A percentile compares a stretch with the other conserved stretches of the same genome.
These are phyloP conservation scores for Cystobasidium pallidum DNA, from an alignment of 1,284 basidiomycete species.

Conservation along the genomic window DNA sequence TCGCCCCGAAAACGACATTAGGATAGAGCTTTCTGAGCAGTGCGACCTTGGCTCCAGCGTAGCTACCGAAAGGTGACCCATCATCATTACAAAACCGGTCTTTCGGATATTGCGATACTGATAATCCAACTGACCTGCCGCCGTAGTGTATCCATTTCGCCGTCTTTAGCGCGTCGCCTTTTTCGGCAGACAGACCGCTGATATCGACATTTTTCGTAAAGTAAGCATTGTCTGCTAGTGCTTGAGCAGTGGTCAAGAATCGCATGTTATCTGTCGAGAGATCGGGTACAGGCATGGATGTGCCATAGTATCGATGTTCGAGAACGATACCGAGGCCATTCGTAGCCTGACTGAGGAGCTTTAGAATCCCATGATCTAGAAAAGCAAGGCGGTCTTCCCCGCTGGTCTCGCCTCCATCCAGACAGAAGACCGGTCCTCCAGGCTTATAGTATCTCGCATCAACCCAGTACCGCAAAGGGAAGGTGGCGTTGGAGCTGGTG, in stretches of 20 bases:
- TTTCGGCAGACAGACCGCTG: slow-evolving; percentile 67
- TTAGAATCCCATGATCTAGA: slow-evolving; percentile 68
- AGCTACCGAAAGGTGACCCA: background rate
- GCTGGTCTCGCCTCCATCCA: slow-evolving; percentile 57
- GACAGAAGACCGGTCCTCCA: slow-evolving; percentile 72
- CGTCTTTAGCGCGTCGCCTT: slow-evolving; percentile 64
- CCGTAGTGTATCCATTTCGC: slow-evolving; percentile 96
- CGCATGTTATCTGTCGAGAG: slow-evolving; percentile 67
- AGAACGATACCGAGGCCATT: slow-evolving; percentile 82
- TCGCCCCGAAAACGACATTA: slow-evolving; percentile 84
- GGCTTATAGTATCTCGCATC: slow-evolving; percentile 77
- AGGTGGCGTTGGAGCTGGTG: slow-evolving; percentile 43
- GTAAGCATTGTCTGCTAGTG: slow-evolving; percentile 86
- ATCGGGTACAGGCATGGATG: slow-evolving; percentile 75
- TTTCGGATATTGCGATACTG: background rate
- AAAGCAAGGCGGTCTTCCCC: slow-evolving; percentile 52
- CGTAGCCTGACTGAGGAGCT: slow-evolving; percentile 79
- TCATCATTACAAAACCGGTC: background rate
- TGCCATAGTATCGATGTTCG: slow-evolving; percentile 86
- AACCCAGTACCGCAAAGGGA: slow-evolving; percentile 70
- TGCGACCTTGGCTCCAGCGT: slow-evolving; percentile 81
- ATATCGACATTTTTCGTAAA: slow-evolving; percentile 84
- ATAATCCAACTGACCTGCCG: slow-evolving; percentile 56
- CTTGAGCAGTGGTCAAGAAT: slow-evolving; percentile 85
- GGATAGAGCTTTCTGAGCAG: slow-evolving; percentile 89